phyloP scores from a whole-genome alignment of 2,329 filamentous ascomycete genomes.

The Xylariaceae sp. region DNA sequence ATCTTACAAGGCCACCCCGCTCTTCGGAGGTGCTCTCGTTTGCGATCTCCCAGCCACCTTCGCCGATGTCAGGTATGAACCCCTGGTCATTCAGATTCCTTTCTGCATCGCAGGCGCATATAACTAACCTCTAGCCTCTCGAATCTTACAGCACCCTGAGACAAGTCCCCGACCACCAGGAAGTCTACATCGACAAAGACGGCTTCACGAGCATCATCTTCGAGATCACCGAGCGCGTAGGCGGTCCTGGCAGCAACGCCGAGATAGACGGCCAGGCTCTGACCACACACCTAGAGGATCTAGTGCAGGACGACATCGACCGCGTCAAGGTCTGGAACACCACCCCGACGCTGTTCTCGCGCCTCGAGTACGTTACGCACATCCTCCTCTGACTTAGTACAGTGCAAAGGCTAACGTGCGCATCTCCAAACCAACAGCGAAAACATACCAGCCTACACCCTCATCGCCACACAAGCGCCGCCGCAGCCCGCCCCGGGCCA shows the following conservation, averaged over 20 bases:
- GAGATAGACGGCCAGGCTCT: slow-evolving; percentile 71
- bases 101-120: background rate
- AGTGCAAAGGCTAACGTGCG: slow-evolving; percentile 4
- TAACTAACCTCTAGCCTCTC: slow-evolving; percentile 3
- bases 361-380: slow-evolving; percentile 50
- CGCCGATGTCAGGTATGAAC: slow-evolving; percentile 69
- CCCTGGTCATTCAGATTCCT: slow-evolving; percentile 11
- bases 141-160: slow-evolving; percentile 61
- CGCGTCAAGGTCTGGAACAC: slow-evolving; percentile 69
- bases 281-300: slow-evolving; percentile 69
- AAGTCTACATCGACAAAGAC: slow-evolving; percentile 83
- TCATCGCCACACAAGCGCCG: slow-evolving; percentile 68
- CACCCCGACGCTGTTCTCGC: slow-evolving; percentile 61
- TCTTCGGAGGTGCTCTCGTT: slow-evolving; percentile 74
- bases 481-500: slow-evolving; percentile 37
- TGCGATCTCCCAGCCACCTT: slow-evolving; percentile 69
- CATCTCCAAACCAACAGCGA: slow-evolving; percentile 39
- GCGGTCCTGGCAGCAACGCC: slow-evolving; percentile 53
- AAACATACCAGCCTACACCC: slow-evolving; percentile 65
- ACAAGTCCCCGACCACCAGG: slow-evolving; percentile 84
- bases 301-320: slow-evolving; percentile 66
- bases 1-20: slow-evolving; percentile 58
- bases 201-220: slow-evolving; percentile 88
- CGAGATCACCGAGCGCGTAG: slow-evolving; percentile 85
- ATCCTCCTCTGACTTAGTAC: background rate